Evolutionary conservation across 2,329 filamentous ascomycete species (phyloP), one percentile per base, ranked within the genome.

Genomic region (Cladophialophora exuberans): DNA sequence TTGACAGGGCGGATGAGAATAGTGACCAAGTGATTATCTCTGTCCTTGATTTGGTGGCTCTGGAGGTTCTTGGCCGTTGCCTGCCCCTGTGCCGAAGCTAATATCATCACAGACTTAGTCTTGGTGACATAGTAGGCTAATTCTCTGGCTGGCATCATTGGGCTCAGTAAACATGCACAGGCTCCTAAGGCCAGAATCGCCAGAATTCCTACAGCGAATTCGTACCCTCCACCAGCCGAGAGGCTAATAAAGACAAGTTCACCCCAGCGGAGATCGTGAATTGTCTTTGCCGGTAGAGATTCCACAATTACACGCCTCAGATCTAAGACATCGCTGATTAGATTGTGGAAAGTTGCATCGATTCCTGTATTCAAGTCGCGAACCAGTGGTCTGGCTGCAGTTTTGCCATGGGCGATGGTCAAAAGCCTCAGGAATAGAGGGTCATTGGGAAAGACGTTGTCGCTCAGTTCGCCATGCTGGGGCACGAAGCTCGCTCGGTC

Each of bases 201-300:
- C 25, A 79, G 66, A 57, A 77, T 73, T 4, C 71, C 76, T 13
- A 78, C 73, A 2, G 73, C 69, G 59, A 73, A 79, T 52, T 78
- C 75, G 59, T 78, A 78, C 3, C 76, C 71, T 5, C 75, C 74
- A 3, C 72, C 67, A 13, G 74, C 76, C 22, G 79, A 65, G 4
- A 79, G 67, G 17, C 71, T 72, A 44, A 79, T 72, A 58, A 59
- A 64, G 28, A 57, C 50, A 79, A 25, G 7, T 44, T 65, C 55
- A 28, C 66, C 63, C 2, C 57, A 42, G 2, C 50, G 33, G 4
- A 71, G 41, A 6, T 64, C 57, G 10, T 46, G 18, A 15, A 59
- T 28, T 4, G 35, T 52, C 3, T 50, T 43, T 30, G 60, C 53
- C 10, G 56, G 52, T 20, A 62, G 17, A 42, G 3, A 4, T 57